A percentile compares a stretch with the other conserved stretches of the same genome.
phyloP scores from a whole-genome alignment of 352 stramenopile species.

The Pythium brachiatum region DNA sequence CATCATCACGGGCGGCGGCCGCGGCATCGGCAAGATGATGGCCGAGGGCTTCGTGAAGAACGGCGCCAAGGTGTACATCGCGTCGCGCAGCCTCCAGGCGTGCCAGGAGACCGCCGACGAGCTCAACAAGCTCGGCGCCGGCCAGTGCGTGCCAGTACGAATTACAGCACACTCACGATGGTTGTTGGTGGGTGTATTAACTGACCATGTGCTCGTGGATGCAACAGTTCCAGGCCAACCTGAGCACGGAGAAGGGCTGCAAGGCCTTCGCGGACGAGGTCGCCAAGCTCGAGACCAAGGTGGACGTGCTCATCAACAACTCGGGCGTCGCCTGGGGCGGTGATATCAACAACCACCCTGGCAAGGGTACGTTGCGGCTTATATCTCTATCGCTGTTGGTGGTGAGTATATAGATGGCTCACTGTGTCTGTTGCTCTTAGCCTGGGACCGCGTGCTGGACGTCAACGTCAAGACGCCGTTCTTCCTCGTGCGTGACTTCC shows the following conservation, averaged over 20 bases:
- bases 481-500: conserved; percentile 88
- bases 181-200: neutral
- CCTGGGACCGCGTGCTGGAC: conserved; percentile 90
- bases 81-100: conserved; percentile 80
- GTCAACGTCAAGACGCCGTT: conserved; percentile 96
- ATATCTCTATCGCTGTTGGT: neutral
- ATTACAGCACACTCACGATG: neutral
- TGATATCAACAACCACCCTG: conserved; percentile 37
- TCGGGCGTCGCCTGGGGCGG: conserved; percentile 67
- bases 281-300: conserved; percentile 57
- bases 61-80: conserved; percentile 92
- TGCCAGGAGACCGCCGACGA: conserved; percentile 69
- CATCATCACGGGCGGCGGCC: conserved; percentile 91
- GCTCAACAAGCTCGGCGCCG: conserved; percentile 51
- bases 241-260: conserved; percentile 79
- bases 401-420: neutral
- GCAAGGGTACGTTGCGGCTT: conserved; percentile 25
- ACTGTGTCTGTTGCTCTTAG: conserved; percentile 31
- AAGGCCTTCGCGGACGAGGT: conserved; percentile 76
- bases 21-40: conserved; percentile 96
- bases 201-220: neutral
- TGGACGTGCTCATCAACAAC: conserved; percentile 96
- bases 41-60: conserved; percentile 91
- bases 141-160: conserved; percentile 58
- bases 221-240: conserved; percentile 61